These are phyloP conservation scores for Eutrema yunnanense DNA, from an alignment of 345 rosid genomes.

Conservation along the genomic window DNA sequence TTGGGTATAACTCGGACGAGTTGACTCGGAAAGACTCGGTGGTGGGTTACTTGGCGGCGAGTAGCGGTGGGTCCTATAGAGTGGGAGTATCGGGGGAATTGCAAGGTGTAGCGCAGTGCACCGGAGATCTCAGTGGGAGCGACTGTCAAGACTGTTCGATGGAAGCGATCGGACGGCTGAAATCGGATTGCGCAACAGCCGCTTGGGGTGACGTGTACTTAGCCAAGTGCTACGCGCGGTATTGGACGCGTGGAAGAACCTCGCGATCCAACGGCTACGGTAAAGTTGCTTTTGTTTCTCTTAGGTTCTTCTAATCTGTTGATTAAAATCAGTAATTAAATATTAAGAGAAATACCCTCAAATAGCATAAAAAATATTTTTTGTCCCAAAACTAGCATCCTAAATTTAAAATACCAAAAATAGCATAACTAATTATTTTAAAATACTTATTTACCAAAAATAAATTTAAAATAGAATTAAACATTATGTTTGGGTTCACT, in stretches of 20 bases:
- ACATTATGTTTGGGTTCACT: no score
- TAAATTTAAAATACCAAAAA: no score
- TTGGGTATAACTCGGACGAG: constrained; percentile 44
- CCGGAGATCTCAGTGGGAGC: constrained; percentile 58
- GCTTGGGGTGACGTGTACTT: constrained; percentile 76
- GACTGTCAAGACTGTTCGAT: constrained; percentile 86
- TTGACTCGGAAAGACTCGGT: constrained; percentile 50
- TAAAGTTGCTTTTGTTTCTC: constrained; percentile 1
- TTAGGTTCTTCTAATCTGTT: not conserved
- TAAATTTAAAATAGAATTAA: no score
- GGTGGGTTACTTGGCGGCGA: constrained; percentile 40
- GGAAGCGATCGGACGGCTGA: constrained; percentile 65
- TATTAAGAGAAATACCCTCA: no score
- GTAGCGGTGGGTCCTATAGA: constrained; percentile 42
- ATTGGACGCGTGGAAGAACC: constrained; percentile 46
- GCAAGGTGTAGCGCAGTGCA: constrained; percentile 69
- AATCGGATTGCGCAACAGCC: constrained; percentile 49
- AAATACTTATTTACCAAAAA: no score
- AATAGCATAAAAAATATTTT: no score
- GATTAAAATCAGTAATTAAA: not conserved
- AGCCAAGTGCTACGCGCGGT: constrained; percentile 82
- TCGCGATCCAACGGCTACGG: constrained; percentile 34
- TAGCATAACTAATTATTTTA: no score
- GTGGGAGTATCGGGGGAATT: constrained; percentile 47
- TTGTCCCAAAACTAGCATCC: no score